phyloP scores from a whole-genome alignment of 1,139 yeast species.

The Nakaseomyces sp. region DNA sequence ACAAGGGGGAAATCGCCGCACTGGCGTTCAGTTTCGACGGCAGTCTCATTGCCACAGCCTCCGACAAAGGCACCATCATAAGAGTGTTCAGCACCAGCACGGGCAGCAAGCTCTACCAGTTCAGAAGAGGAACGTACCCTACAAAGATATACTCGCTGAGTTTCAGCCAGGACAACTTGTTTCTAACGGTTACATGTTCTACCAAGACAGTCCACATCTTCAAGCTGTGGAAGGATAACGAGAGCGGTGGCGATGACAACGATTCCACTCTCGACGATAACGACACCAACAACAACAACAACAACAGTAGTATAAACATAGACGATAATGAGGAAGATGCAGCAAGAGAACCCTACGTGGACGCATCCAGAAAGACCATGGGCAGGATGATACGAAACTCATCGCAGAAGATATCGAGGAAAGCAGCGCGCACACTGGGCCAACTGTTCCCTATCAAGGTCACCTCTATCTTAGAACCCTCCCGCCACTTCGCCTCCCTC shows the following conservation, averaged over 20 bases:
- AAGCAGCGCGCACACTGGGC: slow-evolving; percentile 85
- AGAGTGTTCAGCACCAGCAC: slow-evolving; percentile 79
- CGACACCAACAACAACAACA: slow-evolving; percentile 21
- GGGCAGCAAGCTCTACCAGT: slow-evolving; percentile 78
- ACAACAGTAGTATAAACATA: slow-evolving; percentile 31
- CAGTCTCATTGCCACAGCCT: slow-evolving; percentile 77
- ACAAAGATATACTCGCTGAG: slow-evolving; percentile 77
- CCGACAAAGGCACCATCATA: slow-evolving; percentile 90
- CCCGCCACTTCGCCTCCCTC: slow-evolving; percentile 87
- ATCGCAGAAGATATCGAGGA: slow-evolving; percentile 45
- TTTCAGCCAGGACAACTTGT: slow-evolving; percentile 66
- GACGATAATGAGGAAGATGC: too few relatives aligned
- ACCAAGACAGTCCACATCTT: slow-evolving; percentile 92
- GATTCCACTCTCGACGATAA: slow-evolving; percentile 11
- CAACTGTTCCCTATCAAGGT: slow-evolving; percentile 71
- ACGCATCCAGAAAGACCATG: slow-evolving; percentile 58
- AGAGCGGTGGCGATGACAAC: slow-evolving; percentile 25
- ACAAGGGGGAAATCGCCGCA: slow-evolving; percentile 76
- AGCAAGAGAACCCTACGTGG: slow-evolving; percentile 56
- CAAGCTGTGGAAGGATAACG: slow-evolving; percentile 37
- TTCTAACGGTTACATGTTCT: slow-evolving; percentile 78
- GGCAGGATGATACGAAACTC: slow-evolving; percentile 58
- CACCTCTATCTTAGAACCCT: slow-evolving; percentile 80
- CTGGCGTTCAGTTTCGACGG: slow-evolving; percentile 76
- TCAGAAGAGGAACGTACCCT: slow-evolving; percentile 90